Conservation (phyloP, 2,329 filamentous ascomycete species). For the Claviceps africana region DNA sequence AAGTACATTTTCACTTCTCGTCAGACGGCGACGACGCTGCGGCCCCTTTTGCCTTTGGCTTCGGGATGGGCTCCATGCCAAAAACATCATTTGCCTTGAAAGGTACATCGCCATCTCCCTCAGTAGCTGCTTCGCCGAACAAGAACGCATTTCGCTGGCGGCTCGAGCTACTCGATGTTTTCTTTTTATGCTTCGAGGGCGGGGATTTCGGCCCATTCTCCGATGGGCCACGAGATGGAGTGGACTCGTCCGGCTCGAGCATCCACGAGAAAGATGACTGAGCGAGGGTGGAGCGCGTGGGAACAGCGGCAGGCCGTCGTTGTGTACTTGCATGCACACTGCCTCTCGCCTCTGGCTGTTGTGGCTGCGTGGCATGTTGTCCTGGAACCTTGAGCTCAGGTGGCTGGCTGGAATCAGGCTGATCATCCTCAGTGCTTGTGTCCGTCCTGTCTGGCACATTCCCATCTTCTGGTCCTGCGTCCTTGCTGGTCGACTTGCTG, state of each 20-base stretch:
- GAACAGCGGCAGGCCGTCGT: constrained; percentile 28
- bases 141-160: constrained; percentile 45
- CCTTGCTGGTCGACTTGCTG: neutral
- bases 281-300: constrained; percentile 51
- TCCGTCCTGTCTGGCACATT: neutral
- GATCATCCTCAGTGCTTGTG: neutral
- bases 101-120: constrained; percentile 19
- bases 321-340: constrained; percentile 1
- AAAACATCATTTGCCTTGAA: constrained; percentile 37
- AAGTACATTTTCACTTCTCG: neutral
- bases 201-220: constrained; percentile 16
- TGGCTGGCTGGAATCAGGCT: neutral
- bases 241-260: constrained; percentile 43
- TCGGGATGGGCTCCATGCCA: constrained; percentile 35
- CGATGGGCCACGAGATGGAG: constrained; percentile 11
- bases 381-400: neutral
- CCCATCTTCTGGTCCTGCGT: neutral
- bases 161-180: constrained; percentile 28
- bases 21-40: neutral
- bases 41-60: constrained; percentile 9
- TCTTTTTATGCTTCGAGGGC: constrained; percentile 24
- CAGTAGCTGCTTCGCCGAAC: constrained; percentile 38
- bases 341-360: neutral
- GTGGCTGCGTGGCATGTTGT: neutral
- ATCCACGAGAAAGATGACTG: constrained; percentile 72